phyloP scores from a whole-genome alignment of 2,329 filamentous ascomycete species.

The Macrophomina phaseolina region DNA sequence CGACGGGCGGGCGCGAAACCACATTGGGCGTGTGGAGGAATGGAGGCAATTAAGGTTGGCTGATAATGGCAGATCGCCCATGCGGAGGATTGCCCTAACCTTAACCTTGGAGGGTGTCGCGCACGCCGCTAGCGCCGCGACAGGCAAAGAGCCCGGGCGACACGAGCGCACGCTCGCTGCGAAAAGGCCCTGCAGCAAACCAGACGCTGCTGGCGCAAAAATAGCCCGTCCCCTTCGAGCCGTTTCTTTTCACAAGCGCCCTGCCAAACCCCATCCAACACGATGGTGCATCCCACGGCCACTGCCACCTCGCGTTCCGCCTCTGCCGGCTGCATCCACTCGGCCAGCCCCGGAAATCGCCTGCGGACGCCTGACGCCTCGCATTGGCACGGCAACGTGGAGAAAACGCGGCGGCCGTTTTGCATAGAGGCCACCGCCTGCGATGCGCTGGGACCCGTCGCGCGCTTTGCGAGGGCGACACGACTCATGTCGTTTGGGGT shows the following conservation, averaged over 20 bases:
- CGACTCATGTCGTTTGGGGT: not conserved
- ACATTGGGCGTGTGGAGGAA: constrained; percentile 19
- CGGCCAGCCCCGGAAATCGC: not conserved
- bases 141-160: constrained; percentile 20
- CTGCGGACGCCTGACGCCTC: not conserved
- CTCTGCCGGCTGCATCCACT: not conserved
- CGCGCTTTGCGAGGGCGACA: not conserved
- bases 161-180: constrained; percentile 16
- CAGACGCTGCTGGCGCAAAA: constrained; percentile 1
- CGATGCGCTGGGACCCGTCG: constrained; percentile 1
- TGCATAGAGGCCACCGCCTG: not conserved
- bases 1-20: constrained; percentile 5
- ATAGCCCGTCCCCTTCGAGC: not conserved
- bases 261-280: not conserved
- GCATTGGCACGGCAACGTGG: not conserved
- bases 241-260: no score
- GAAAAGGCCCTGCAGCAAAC: not conserved
- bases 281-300: not conserved
- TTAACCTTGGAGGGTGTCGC: not conserved
- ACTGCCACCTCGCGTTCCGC: constrained; percentile 9
- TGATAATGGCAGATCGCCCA: not conserved
- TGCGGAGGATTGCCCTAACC: constrained; percentile 23
- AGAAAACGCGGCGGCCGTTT: constrained; percentile 2
- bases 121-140: not conserved
- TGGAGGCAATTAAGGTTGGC: constrained; percentile 25